Evolutionary conservation across 2,329 filamentous ascomycete species (phyloP).

Genomic region (Penicillium italicum): DNA sequence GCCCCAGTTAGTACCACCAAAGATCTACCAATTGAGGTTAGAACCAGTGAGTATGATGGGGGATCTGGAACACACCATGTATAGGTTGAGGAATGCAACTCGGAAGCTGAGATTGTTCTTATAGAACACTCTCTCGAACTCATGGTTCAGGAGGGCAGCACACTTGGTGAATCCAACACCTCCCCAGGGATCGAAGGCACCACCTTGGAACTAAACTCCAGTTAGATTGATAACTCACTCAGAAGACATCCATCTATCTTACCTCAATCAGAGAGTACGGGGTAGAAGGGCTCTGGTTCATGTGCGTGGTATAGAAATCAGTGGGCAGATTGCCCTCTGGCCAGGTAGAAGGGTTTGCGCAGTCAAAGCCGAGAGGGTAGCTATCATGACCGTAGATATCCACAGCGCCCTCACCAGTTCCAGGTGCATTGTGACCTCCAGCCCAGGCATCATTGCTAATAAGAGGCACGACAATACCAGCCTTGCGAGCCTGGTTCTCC

Average conservation of each 20-base stretch:
- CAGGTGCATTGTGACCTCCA: constrained; percentile 61
- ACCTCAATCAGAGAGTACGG: constrained; percentile 63
- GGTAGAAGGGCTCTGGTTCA: constrained; percentile 60
- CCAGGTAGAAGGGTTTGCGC: constrained; percentile 59
- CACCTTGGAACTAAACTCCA: constrained; percentile 60
- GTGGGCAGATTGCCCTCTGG: constrained; percentile 56
- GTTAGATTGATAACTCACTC: constrained; percentile 4
- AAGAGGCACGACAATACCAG: constrained; percentile 69
- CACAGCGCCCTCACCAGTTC: constrained; percentile 53
- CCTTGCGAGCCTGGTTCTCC: constrained; percentile 62
- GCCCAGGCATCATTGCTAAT: constrained; percentile 70
- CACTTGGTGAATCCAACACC: constrained; percentile 68
- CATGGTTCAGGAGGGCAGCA: constrained; percentile 61
- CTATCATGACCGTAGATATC: constrained; percentile 66
- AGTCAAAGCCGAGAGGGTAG: constrained; percentile 54
- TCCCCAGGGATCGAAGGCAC: constrained; percentile 71
- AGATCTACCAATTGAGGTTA: constrained; percentile 46
- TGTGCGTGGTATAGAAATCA: constrained; percentile 53
- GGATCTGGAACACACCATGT: constrained; percentile 57
- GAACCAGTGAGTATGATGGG: not conserved
- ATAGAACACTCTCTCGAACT: constrained; percentile 74
- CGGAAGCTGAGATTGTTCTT: constrained; percentile 69
- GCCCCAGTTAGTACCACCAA: constrained; percentile 80
- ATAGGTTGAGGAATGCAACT: constrained; percentile 66
- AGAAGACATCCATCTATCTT: constrained; percentile 6